Base-by-base conservation (phyloP, 75 land plant genomes). In the Cryptomeria japonica region DNA sequence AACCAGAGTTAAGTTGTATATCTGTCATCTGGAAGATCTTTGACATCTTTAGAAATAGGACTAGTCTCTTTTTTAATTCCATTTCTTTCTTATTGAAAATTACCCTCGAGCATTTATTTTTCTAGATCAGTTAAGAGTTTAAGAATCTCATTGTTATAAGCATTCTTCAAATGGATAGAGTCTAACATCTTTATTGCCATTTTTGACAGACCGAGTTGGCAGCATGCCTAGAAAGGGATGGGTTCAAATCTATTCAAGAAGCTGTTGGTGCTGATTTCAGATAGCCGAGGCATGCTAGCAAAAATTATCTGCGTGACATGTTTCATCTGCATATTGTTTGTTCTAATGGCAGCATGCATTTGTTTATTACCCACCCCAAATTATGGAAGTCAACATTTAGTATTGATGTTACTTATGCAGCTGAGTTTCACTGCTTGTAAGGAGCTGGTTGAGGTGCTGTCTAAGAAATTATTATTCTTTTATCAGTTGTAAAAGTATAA, bases 181-280 rank as follows among this genome's bases (percentile, higher is more conserved):
- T 55, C 38, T 85, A 3, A 85, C 56, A 16, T 85, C 47, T 89
- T 53, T 82, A 51, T 47, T 90, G 31, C 47, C 22, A 39, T 37
- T 39, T 75, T 82, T 37, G 64, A 41, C 91, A 98, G 99, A 93
- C 91, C 53, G 99, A 98, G 89, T 77, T 98, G 87, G 99, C 97
- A 14, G 91, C 94, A 44, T 98, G 99, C 90, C 89, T 98, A 58
- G 99, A 97, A 90, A 93, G 96, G 82, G 99, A 97, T 90, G 99
- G 99, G 55, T 96, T 95, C 94, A 98, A 96, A 79, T 98, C 99
- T 77, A 89, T 95, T 46, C 82, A 89, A 15, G 99, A 98, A 87
- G 99, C 99, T 79, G 93, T 98, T 85, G 99, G 99, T 87, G 99
- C 94, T 16, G 99, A 98, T 73, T 95, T 86, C 89, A 96, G 93